A percentile compares a stretch with the other conserved stretches of the same genome.
Evolutionary conservation across 73 alveolate species (phyloP).

Genomic region (Chromera velia): DNA sequence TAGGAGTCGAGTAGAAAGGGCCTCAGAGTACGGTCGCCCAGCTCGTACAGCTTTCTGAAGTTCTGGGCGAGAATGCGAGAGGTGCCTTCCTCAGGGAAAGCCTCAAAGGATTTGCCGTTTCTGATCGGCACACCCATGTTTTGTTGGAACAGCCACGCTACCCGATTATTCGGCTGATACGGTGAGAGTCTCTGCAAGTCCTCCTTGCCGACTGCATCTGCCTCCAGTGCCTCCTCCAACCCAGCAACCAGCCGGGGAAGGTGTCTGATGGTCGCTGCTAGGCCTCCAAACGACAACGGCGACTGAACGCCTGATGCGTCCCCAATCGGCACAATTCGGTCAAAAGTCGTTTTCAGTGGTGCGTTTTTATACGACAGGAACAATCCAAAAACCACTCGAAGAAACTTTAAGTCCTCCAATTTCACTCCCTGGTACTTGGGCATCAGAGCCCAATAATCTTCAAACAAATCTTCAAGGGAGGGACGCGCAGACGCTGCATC

Average conservation of each 20-base stretch:
- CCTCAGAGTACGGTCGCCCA: background rate
- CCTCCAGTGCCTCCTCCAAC: conserved; percentile 13
- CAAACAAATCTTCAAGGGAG: background rate
- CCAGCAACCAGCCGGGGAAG: conserved; percentile 14
- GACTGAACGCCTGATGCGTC: conserved; percentile 36
- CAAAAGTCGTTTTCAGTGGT: conserved; percentile 22
- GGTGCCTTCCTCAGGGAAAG: background rate
- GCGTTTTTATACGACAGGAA: conserved; percentile 24
- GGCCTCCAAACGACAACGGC: conserved; percentile 35
- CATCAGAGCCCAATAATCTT: background rate
- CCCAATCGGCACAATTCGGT: conserved; percentile 24
- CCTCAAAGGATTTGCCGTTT: background rate
- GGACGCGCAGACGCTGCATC: background rate
- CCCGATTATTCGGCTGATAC: background rate
- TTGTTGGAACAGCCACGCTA: background rate
- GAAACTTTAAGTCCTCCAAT: background rate
- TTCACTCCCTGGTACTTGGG: background rate
- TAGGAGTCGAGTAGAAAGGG: background rate
- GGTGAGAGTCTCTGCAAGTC: background rate
- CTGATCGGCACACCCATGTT: background rate
- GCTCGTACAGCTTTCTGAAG: background rate
- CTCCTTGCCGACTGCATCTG: conserved; percentile 5
- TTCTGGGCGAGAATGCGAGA: background rate
- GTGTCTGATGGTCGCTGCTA: conserved; percentile 28
- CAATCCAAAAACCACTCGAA: background rate